Conservation (phyloP, 495 filamentous ascomycete genomes). For the Xylaria castorea region DNA sequence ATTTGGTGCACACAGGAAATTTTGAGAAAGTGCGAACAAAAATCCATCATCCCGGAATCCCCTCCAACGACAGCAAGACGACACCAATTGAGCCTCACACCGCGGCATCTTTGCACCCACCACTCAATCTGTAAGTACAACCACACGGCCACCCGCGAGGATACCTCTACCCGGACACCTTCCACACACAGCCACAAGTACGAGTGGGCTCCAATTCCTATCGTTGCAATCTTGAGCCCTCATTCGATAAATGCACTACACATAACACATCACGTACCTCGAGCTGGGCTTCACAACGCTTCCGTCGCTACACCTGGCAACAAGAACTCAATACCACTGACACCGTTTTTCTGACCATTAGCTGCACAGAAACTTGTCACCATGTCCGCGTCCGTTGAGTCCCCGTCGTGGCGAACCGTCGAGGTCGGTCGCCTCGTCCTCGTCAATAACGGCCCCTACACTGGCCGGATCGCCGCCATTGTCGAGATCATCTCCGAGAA, state of each 20-base stretch:
- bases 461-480: constrained; percentile 86
- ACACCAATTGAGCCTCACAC: constrained; percentile 29
- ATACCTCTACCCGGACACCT: background rate
- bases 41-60: constrained; percentile 29
- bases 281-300: constrained; percentile 2
- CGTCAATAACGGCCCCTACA: constrained; percentile 75
- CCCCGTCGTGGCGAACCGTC: constrained; percentile 85
- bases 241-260: constrained; percentile 11
- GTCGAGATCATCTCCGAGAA: constrained; percentile 99
- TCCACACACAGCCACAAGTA: background rate
- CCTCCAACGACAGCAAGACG: constrained; percentile 32
- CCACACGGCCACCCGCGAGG: background rate
- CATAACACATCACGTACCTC: background rate
- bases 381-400: constrained; percentile 69
- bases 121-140: constrained; percentile 30
- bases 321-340: background rate
- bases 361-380: constrained; percentile 40
- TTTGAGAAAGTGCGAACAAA: constrained; percentile 32
- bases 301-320: background rate
- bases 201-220: background rate
- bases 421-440: constrained; percentile 97
- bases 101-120: constrained; percentile 16
- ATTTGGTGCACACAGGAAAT: constrained; percentile 31
- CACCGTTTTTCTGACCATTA: constrained; percentile 30
- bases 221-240: background rate